Conservation (phyloP, 495 filamentous ascomycete species). For the Letharia columbiana region DNA sequence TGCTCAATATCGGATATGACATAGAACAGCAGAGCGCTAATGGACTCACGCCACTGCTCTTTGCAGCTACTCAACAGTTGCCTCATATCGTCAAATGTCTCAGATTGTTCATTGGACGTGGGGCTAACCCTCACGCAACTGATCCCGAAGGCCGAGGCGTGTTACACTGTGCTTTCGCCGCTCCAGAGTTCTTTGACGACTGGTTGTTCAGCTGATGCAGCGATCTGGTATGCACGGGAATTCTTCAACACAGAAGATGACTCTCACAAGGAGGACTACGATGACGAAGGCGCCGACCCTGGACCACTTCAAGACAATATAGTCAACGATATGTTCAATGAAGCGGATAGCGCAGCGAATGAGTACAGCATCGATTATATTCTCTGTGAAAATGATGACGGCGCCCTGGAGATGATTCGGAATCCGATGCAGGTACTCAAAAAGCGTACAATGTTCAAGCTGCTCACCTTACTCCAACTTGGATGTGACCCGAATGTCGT, state of each 20-base stretch:
- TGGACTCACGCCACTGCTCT: neutral
- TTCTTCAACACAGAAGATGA: neutral
- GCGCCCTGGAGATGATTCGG: neutral
- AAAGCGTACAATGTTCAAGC: neutral
- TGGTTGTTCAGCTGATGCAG: neutral
- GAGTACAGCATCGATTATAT: neutral
- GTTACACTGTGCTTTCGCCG: neutral
- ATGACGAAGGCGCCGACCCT: neutral
- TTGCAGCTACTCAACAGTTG: neutral
- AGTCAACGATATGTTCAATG: neutral
- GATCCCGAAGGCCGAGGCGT: neutral
- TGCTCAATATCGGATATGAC: neutral
- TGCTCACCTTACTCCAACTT: neutral
- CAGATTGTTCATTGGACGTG: neutral
- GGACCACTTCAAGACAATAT: neutral
- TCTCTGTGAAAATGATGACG: neutral
- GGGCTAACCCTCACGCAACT: neutral
- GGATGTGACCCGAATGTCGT: conserved; percentile 2
- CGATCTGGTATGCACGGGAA: too few relatives aligned
- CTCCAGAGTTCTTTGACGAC: neutral
- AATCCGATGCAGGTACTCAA: neutral
- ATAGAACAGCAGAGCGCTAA: neutral
- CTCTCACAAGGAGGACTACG: neutral
- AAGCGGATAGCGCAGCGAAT: neutral
- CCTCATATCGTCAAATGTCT: neutral